Evolutionary conservation across 2,329 filamentous ascomycete species (phyloP), one percentile per base, ranked within the genome.

Genomic region (Magnaporthiopsis incrustans): DNA sequence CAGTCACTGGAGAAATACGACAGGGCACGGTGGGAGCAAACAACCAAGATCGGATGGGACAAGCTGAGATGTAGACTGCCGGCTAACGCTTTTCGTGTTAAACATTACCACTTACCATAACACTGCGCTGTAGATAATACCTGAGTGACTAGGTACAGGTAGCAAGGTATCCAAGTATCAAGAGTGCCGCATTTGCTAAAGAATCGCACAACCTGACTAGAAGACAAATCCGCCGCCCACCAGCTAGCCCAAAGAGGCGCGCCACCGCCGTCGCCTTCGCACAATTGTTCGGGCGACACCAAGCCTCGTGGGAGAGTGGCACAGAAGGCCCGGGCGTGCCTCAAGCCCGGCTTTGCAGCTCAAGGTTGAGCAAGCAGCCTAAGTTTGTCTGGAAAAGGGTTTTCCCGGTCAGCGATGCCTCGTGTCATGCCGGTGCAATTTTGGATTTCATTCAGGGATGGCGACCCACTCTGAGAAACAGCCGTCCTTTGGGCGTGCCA

Each of bases 401-500:
- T n/a, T 22, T n/a, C 44, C 44, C 4, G 1, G 22, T 53, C 44
- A 53, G 44, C 2, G 18, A n/a, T 53, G 44, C 44, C 44, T n/a
- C 11, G 2, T 35, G 18, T 53, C 27, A 30, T 30, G 27, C 27
- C 5, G 27, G 12, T 53, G 22, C 15, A n/a, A n/a, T 22, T 53
- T 53, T n/a, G 18, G 5, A 22, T 22, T 53, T n/a, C 18, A 10
- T 53, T 53, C 22, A n/a, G 22, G 44, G 14, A 38, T 10, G 18
- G 8, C 6, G 18, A n/a, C 18, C 7, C 18, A n/a, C 18, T 5
- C 22, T 53, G 44, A 18, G 44, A 53, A n/a, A n/a, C 7, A 22
- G 2, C 44, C 44, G 7, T 35, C 22, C 22, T 14, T 22, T 14
- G 44, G 1, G 44, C 44, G 18, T 53, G 22, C 64, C 66, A 70